These are phyloP conservation scores for Metschnikowia sp. DNA, from an alignment of 805 yeast species.

Conservation along the genomic window DNA sequence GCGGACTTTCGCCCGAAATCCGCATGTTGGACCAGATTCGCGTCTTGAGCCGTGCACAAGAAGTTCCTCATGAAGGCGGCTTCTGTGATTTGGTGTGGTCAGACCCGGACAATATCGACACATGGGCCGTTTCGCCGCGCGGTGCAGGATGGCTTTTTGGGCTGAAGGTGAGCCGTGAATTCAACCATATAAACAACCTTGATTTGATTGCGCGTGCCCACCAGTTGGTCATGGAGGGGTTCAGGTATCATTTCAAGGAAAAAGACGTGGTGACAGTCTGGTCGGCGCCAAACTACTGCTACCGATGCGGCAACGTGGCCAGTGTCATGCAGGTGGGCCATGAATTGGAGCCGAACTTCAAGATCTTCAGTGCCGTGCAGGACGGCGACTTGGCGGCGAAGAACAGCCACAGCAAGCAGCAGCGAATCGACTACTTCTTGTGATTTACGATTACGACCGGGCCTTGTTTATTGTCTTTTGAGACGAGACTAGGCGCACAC, in stretches of 20 bases:
- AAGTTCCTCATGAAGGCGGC: constrained; percentile 98
- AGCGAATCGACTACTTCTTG: constrained; percentile 45
- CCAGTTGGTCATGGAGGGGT: constrained; percentile 98
- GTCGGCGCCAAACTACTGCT: constrained; percentile 97
- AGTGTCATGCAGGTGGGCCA: constrained; percentile 96
- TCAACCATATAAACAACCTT: constrained; percentile 90
- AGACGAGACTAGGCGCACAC: too few species aligned
- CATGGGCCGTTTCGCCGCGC: constrained; percentile 97
- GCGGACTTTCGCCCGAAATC: constrained; percentile 95
- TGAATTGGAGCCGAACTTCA: constrained; percentile 80
- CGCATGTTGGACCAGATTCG: constrained; percentile 96
- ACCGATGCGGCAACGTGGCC: constrained; percentile 97
- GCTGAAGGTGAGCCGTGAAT: constrained; percentile 88
- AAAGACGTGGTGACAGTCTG: constrained; percentile 97
- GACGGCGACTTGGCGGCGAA: constrained; percentile 57
- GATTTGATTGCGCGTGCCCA: constrained; percentile 92
- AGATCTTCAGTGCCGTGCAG: constrained; percentile 93
- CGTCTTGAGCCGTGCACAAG: constrained; percentile 92
- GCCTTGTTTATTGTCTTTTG: too few species aligned
- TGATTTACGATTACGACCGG: constrained; percentile 9
- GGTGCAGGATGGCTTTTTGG: constrained; percentile 99
- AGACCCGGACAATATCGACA: constrained; percentile 95
- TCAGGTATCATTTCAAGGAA: constrained; percentile 92
- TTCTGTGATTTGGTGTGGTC: constrained; percentile 97
- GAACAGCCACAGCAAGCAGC: constrained; percentile 38